These are phyloP conservation scores for Pestalotiopsis sp. DNA, from an alignment of 2,329 filamentous ascomycete genomes.

Conservation along the genomic window DNA sequence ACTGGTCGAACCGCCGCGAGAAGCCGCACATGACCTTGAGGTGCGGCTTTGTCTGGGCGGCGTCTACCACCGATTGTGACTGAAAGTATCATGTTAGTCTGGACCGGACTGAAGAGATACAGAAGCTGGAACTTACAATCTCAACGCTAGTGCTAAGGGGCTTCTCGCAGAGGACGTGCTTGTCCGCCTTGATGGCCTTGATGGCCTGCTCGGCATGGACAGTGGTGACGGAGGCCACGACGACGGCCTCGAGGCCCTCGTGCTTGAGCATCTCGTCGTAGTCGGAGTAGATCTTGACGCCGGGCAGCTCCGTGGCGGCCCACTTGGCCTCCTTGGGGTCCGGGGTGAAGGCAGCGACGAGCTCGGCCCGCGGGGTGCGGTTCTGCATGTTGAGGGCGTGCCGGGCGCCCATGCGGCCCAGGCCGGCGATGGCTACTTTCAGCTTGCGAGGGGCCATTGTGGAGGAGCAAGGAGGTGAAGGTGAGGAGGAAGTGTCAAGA, in stretches of 20 bases:
- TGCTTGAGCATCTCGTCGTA: constrained; percentile 61
- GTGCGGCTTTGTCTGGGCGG: constrained; percentile 55
- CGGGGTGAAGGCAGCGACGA: constrained; percentile 6
- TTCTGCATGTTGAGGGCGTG: constrained; percentile 12
- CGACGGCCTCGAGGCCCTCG: constrained; percentile 49
- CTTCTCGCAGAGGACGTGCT: constrained; percentile 64
- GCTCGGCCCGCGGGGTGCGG: constrained; percentile 1
- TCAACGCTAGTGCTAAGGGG: constrained; percentile 61
- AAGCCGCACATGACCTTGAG: constrained; percentile 70
- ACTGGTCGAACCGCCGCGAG: constrained; percentile 67
- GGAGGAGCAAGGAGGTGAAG: background rate
- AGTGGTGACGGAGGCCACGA: constrained; percentile 37
- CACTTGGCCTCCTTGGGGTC: constrained; percentile 31
- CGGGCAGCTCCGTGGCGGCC: constrained; percentile 52
- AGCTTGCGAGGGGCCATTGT: constrained; percentile 7
- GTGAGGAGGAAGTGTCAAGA: background rate
- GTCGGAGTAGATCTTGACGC: constrained; percentile 53
- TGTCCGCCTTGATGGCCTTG: constrained; percentile 54
- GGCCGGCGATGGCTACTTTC: constrained; percentile 4
- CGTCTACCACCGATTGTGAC: constrained; percentile 63
- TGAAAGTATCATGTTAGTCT: constrained; percentile 27
- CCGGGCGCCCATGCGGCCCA: constrained; percentile 11
- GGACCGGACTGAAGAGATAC: background rate
- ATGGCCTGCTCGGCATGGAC: constrained; percentile 61
- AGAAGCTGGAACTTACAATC: constrained; percentile 43